A percentile compares a stretch with the other conserved stretches of the same genome.
phyloP scores from a whole-genome alignment of 371 early-diverging fungal genomes.

The Zancudomyces culisetae region DNA sequence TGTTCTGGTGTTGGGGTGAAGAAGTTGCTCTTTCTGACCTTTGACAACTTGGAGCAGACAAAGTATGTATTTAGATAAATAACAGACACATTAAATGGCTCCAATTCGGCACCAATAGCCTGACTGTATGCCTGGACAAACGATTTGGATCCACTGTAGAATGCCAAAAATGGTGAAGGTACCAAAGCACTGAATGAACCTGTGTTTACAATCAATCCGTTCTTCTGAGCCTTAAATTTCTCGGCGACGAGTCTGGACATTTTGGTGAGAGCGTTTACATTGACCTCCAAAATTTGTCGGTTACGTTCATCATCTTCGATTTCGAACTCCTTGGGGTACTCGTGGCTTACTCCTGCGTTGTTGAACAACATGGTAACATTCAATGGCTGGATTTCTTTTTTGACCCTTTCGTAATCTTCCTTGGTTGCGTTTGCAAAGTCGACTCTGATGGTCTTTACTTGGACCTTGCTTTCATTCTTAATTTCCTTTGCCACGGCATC shows the following conservation, averaged over 20 bases:
- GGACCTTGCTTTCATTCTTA: slow-evolving; percentile 41
- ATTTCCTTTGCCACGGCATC: slow-evolving; percentile 52
- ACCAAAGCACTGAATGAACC: slow-evolving; percentile 84
- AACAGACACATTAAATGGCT: slow-evolving; percentile 51
- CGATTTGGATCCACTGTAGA: slow-evolving; percentile 88
- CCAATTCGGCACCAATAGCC: slow-evolving; percentile 72
- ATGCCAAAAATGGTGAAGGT: slow-evolving; percentile 72
- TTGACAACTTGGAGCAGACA: slow-evolving; percentile 85
- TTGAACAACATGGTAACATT: slow-evolving; percentile 46
- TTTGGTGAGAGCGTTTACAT: slow-evolving; percentile 62
- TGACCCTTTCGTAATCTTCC: slow-evolving; percentile 46
- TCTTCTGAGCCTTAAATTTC: slow-evolving; percentile 45
- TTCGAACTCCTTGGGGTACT: slow-evolving; percentile 59
- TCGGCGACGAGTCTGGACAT: slow-evolving; percentile 72
- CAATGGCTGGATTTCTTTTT: slow-evolving; percentile 29
- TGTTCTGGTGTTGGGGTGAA: slow-evolving; percentile 62
- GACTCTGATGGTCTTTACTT: slow-evolving; percentile 54
- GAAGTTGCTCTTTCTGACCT: slow-evolving; percentile 56
- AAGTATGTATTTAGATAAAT: slow-evolving; percentile 84
- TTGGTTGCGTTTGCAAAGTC: slow-evolving; percentile 54
- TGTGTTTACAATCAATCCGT: slow-evolving; percentile 78
- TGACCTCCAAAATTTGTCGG: slow-evolving; percentile 67
- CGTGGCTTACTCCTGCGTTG: slow-evolving; percentile 86
- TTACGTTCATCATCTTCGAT: slow-evolving; percentile 49
- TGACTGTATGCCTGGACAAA: slow-evolving; percentile 81